Percentiles rank a stretch among this genome's conserved stretches.
These are phyloP conservation scores for Dryas octopetala DNA, from an alignment of 306 rosid genomes.

Conservation along the genomic window DNA sequence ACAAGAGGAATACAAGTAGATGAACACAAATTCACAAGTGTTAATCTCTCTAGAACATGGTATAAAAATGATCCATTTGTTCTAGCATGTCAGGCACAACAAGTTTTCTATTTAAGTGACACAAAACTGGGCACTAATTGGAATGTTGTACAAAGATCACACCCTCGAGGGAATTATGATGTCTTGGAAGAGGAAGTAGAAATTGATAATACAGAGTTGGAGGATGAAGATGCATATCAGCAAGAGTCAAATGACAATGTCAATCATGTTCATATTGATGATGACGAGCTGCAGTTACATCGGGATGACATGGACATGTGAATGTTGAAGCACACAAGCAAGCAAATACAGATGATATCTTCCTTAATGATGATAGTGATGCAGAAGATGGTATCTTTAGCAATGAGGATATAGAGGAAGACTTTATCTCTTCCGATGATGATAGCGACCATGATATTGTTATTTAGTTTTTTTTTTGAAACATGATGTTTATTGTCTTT, in stretches of 20 bases:
- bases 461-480: too few relatives aligned
- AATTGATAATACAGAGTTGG: not conserved
- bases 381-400: not conserved
- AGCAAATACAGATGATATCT: not conserved
- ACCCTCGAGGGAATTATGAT: not conserved
- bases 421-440: not conserved
- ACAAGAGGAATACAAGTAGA: conserved; percentile 1
- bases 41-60: not conserved
- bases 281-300: not conserved
- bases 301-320: not conserved
- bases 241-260: not conserved
- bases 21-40: not conserved
- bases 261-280: not conserved
- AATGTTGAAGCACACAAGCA: not conserved
- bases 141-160: not conserved
- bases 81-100: not conserved
- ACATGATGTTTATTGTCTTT: too few relatives aligned
- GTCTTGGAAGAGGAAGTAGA: not conserved
- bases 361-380: not conserved
- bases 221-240: not conserved
- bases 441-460: too few relatives aligned
- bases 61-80: not conserved
- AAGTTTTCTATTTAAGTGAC: not conserved
- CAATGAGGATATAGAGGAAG: not conserved
- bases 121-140: not conserved